Evolutionary conservation across 805 yeast species (phyloP).

Genomic region (Suhomyces sp.): DNA sequence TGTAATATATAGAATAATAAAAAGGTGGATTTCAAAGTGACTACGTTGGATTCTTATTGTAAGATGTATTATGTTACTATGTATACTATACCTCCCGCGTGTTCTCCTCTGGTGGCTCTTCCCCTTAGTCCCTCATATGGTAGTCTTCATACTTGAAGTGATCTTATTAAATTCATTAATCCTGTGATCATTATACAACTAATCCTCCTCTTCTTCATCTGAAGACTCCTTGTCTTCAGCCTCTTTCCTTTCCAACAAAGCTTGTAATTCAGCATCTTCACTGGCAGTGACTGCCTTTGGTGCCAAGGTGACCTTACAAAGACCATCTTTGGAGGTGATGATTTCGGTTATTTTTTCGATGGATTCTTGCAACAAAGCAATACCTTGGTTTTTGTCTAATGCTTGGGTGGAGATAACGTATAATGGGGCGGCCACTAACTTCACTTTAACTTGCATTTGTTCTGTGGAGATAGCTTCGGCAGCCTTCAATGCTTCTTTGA

Average conservation of each 20-base stretch:
- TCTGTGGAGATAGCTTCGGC: constrained; percentile 86
- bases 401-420: constrained; percentile 93
- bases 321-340: constrained; percentile 76
- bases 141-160: too few relatives aligned
- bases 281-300: constrained; percentile 99
- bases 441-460: constrained; percentile 84
- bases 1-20: too few relatives aligned
- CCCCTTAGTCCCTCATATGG: too few relatives aligned
- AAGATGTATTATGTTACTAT: too few relatives aligned
- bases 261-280: constrained; percentile 97
- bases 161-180: too few relatives aligned
- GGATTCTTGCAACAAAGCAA: constrained; percentile 74
- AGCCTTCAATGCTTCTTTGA: constrained; percentile 80
- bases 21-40: too few relatives aligned
- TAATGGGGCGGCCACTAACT: constrained; percentile 95
- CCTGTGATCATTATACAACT: too few relatives aligned
- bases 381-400: constrained; percentile 86
- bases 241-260: constrained; percentile 90
- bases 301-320: constrained; percentile 91
- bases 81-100: too few relatives aligned
- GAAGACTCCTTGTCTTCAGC: constrained; percentile 82
- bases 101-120: too few relatives aligned
- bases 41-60: too few relatives aligned
- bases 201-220: constrained; percentile 64
- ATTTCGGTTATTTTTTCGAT: constrained; percentile 71